These are phyloP conservation scores for Tardiomyces blankii DNA, from an alignment of 1,139 yeast genomes.

Conservation along the genomic window DNA sequence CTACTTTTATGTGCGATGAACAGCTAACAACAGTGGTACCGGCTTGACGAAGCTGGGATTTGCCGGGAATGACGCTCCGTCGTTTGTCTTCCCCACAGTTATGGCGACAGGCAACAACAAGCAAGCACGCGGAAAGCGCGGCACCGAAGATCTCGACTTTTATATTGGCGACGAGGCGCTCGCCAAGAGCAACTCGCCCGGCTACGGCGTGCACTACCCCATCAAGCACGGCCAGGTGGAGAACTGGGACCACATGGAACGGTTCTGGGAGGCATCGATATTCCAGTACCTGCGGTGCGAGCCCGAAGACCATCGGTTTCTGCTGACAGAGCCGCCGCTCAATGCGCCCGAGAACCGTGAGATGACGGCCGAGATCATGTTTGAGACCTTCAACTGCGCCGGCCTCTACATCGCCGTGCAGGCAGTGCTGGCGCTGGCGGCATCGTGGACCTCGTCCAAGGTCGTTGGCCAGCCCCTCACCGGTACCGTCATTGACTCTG, in stretches of 20 bases:
- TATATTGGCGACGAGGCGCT: constrained; percentile 94
- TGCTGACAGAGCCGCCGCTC: constrained; percentile 94
- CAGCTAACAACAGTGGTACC: constrained; percentile 61
- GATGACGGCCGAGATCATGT: constrained; percentile 96
- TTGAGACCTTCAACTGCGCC: constrained; percentile 96
- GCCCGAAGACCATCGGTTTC: constrained; percentile 95
- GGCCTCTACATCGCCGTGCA: constrained; percentile 97
- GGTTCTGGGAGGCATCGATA: constrained; percentile 96
- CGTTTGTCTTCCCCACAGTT: constrained; percentile 95
- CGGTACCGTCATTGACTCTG: constrained; percentile 96
- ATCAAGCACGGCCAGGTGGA: constrained; percentile 96
- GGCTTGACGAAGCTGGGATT: constrained; percentile 95
- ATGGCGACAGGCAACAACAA: constrained; percentile 62
- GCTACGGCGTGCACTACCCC: constrained; percentile 83
- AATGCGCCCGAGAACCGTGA: constrained; percentile 99
- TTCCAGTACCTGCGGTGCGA: constrained; percentile 94
- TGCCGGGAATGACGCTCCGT: constrained; percentile 98
- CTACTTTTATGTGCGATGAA: too few species aligned
- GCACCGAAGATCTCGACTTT: constrained; percentile 90
- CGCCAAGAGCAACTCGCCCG: constrained; percentile 73
- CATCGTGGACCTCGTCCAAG: constrained; percentile 96
- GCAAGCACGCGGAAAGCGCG: constrained; percentile 46
- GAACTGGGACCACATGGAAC: constrained; percentile 99
- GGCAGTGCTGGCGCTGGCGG: constrained; percentile 96
- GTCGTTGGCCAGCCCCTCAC: constrained; percentile 92